Evolutionary conservation across 805 yeast species (phyloP).

Genomic region (Zygotorulaspora sp.): DNA sequence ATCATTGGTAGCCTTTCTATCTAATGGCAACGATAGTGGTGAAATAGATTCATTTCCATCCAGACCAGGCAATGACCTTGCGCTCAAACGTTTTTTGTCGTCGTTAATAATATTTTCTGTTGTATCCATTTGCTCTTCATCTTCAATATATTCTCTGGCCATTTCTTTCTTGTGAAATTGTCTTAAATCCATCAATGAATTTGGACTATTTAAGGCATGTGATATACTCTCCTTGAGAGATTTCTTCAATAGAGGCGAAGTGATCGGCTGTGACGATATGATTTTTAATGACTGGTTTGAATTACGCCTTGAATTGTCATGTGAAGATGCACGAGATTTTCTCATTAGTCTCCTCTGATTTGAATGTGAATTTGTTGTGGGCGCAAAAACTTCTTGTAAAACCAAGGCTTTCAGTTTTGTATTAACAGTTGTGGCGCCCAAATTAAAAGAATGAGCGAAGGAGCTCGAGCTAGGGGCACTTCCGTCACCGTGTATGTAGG

Average conservation of each 20-base stretch:
- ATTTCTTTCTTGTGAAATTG: constrained; percentile 30
- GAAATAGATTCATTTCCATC: constrained; percentile 10
- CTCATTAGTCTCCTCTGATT: constrained; percentile 11
- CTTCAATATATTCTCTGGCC: constrained; percentile 20
- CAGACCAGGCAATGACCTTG: constrained; percentile 5
- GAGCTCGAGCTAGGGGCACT: constrained; percentile 8
- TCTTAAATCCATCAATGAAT: constrained; percentile 32
- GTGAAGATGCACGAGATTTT: constrained; percentile 15
- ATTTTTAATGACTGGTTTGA: constrained; percentile 23
- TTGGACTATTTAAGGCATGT: constrained; percentile 27
- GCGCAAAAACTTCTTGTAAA: constrained; percentile 61
- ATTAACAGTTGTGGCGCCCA: constrained; percentile 60
- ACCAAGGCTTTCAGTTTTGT: constrained; percentile 68
- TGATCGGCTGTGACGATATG: constrained; percentile 12
- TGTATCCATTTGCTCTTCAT: constrained; percentile 2
- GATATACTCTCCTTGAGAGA: constrained; percentile 25
- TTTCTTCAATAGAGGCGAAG: constrained; percentile 24
- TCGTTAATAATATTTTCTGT: constrained; percentile 6
- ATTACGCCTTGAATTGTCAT: constrained; percentile 22
- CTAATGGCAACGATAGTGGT: constrained; percentile 13
- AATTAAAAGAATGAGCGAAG: constrained; percentile 12
- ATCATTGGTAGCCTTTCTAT: constrained; percentile 7
- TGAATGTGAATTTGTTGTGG: constrained; percentile 6
- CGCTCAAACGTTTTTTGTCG: constrained; percentile 8
- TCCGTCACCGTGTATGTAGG: constrained; percentile 28